Base-by-base conservation (phyloP, 23 red algal species). In the Gracilaria gracilis region DNA sequence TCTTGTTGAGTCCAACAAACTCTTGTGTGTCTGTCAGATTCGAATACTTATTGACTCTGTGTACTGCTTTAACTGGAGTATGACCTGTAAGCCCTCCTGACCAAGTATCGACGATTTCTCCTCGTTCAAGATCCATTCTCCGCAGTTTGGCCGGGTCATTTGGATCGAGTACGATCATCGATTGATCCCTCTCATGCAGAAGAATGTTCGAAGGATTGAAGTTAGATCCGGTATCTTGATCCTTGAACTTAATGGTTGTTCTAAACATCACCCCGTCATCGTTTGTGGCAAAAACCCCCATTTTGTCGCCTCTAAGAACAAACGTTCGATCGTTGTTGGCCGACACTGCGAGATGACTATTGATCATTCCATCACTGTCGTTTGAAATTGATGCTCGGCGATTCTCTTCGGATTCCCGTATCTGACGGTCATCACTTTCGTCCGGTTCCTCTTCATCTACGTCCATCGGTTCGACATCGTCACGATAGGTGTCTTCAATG, bases 91-190 rank as follows among this genome's bases (percentile, higher is more conserved):
- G 38, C 0, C 84, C 79, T 29, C 79, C 86, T 24, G 82, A 46
- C 88, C 88, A 96, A 16, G 77, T 64, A 66, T 96, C 89, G 15
- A 96, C 94, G 38, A 96, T 78, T 47, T 91, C 88, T 47, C 94
- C 94, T 34, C 94, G 66, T 65, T 96, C 94, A 42, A 96, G 67
- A 74, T 96, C 94, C 94, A 96, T 96, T 24, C 94, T 88, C 79
- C 71, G 75, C 31, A 96, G 70, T 40, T 58, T 48, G 21, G 84
- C 78, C 34, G 71, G 59, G 33, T 96, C 82, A 67, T 28, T 62
- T 31, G 76, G 36, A 75, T 96, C 89, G 32, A 96, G 81, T 4
- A 96, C 59, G 27, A 96, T 77, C 88, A 96, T 90, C 3, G 86
- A 91, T 39, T 59, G 70, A 57, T 96, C 94, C 57, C 25, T 59